phyloP scores from a whole-genome alignment of 2,329 filamentous ascomycete genomes.

The Cucurbitaria berberidis region DNA sequence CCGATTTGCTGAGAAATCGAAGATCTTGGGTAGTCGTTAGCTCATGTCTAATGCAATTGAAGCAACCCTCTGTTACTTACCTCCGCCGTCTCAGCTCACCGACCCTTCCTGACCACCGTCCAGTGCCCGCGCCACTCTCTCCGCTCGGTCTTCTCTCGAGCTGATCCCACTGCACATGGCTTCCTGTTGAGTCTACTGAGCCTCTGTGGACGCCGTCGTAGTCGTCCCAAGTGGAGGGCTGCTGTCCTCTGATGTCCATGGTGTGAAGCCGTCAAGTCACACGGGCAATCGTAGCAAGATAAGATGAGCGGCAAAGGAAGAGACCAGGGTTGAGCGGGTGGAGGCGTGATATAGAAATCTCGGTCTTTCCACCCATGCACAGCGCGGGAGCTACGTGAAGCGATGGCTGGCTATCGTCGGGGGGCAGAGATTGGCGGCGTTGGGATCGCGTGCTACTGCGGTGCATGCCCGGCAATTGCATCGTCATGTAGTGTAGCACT shows the following conservation, averaged over 20 bases:
- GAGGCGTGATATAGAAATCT: conserved; percentile 23
- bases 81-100: conserved; percentile 47
- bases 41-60: conserved; percentile 3
- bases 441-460: conserved; percentile 18
- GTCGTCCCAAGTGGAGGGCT: conserved; percentile 55
- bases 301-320: conserved; percentile 4
- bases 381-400: conserved; percentile 42
- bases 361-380: conserved; percentile 32
- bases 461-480: conserved; percentile 9
- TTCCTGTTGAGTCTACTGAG: conserved; percentile 50
- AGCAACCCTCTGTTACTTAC: conserved; percentile 24
- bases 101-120: conserved; percentile 26
- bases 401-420: conserved; percentile 37
- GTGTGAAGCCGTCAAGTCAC: conserved; percentile 7
- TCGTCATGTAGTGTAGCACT: conserved; percentile 12
- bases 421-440: conserved; percentile 27
- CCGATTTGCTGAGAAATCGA: conserved; percentile 59
- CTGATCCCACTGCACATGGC: conserved; percentile 49
- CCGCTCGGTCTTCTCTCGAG: conserved; percentile 39
- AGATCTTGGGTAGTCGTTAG: conserved; percentile 42
- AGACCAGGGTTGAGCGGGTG: conserved; percentile 13
- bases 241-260: conserved; percentile 49
- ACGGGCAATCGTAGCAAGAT: conserved; percentile 6
- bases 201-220: conserved; percentile 53
- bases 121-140: conserved; percentile 38